These are phyloP conservation scores for Adiantum capillusveneris DNA, from an alignment of 75 land plant species.

Conservation along the genomic window DNA sequence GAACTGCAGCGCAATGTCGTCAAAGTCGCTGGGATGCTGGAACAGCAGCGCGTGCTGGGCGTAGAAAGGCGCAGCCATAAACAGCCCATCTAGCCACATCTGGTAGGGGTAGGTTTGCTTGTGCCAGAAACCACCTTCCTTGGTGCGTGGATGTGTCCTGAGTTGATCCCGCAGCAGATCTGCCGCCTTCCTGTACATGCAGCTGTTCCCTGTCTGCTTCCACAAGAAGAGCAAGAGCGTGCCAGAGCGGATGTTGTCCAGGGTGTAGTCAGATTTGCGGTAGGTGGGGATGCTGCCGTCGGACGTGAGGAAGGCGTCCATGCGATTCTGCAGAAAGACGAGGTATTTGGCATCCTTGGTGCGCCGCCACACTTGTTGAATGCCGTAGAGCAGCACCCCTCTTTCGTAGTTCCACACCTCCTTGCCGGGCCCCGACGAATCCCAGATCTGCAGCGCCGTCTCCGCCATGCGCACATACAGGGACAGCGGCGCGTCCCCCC, in stretches of 20 bases:
- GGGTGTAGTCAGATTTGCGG: conserved; percentile 8
- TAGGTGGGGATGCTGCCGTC: conserved; percentile 21
- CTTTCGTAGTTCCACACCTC: conserved; percentile 22
- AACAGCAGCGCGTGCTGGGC: conserved; percentile 21
- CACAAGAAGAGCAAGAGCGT: conserved; percentile 13
- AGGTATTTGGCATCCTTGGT: conserved; percentile 13
- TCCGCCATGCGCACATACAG: conserved; percentile 17
- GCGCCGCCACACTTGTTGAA: conserved; percentile 11
- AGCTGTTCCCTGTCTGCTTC: conserved; percentile 1
- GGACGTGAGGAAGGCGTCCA: conserved; percentile 14
- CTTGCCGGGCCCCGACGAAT: conserved; percentile 19
- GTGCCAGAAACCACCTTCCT: conserved; percentile 36
- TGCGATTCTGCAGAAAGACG: conserved; percentile 10
- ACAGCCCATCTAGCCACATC: conserved; percentile 33
- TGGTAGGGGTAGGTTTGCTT: conserved; percentile 28
- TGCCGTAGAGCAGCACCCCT: conserved; percentile 24
- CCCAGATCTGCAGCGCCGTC: conserved; percentile 17
- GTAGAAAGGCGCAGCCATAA: conserved; percentile 38
- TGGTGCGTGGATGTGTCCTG: conserved; percentile 16
- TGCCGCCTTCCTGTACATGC: conserved; percentile 15
- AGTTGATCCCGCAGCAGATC: conserved; percentile 17
- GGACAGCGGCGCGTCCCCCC: too few species aligned
- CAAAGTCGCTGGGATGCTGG: conserved; percentile 9
- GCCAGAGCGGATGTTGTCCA: conserved; percentile 29
- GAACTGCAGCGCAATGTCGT: conserved; percentile 31